A percentile compares a stretch with the other conserved stretches of the same genome.
Conservation (phyloP, 192 early-diverging fungal genomes). For the Entomortierella chlamydospora region DNA sequence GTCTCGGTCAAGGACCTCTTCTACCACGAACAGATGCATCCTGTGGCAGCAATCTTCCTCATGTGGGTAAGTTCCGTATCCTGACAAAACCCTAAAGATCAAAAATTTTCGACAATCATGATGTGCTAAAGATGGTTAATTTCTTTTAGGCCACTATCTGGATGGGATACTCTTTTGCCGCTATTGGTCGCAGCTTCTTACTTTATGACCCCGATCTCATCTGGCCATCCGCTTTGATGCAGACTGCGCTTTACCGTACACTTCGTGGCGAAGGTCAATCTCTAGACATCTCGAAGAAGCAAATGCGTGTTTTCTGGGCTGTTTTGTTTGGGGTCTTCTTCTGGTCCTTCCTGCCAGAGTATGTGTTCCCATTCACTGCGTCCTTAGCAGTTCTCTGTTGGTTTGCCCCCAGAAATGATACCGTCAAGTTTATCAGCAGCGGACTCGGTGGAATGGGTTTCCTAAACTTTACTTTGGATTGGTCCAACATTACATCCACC, state of each 20-base stretch:
- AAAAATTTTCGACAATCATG: no score
- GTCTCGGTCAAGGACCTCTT: conserved; percentile 59
- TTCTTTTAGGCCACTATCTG: conserved; percentile 51
- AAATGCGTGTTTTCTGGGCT: conserved; percentile 54
- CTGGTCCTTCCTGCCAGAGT: conserved; percentile 56
- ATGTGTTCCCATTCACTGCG: conserved; percentile 52
- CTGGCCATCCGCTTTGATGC: conserved; percentile 57
- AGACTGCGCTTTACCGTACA: conserved; percentile 53
- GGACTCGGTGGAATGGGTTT: conserved; percentile 62
- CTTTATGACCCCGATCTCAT: conserved; percentile 56
- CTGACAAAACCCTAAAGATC: neutral
- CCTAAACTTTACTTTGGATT: conserved; percentile 59
- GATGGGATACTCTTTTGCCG: conserved; percentile 56
- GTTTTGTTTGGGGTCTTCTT: conserved; percentile 53
- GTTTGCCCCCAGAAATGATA: conserved; percentile 50
- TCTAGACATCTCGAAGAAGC: conserved; percentile 28
- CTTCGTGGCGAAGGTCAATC: conserved; percentile 47
- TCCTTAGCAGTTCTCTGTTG: conserved; percentile 55
- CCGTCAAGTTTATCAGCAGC: conserved; percentile 53
- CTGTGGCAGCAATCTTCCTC: conserved; percentile 49
- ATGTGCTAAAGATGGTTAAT: no score
- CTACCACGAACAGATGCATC: conserved; percentile 58
- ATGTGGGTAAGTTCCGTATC: conserved; percentile 43
- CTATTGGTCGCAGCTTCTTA: conserved; percentile 50
- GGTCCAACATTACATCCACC: conserved; percentile 55